These are phyloP conservation scores for Aspergillus taichungensis DNA, from an alignment of 495 filamentous ascomycete species.

Conservation along the genomic window DNA sequence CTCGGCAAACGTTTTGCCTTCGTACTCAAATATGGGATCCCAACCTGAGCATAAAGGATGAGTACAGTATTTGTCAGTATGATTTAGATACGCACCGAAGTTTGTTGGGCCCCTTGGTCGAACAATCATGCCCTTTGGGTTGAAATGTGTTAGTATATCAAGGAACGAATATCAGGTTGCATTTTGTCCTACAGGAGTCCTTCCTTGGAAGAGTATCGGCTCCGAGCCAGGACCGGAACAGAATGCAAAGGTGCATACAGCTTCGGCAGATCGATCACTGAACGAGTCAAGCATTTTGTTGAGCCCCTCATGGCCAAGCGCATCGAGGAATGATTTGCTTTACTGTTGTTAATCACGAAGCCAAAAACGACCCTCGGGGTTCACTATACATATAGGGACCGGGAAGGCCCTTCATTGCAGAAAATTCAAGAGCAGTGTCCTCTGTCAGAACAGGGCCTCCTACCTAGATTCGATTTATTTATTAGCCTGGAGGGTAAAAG, in stretches of 20 bases:
- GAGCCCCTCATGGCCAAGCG: conserved; percentile 71
- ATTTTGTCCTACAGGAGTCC: conserved; percentile 43
- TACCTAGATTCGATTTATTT: conserved; percentile 41
- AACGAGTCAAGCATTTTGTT: conserved; percentile 89
- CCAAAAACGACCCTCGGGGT: background rate
- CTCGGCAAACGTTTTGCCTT: conserved; percentile 92
- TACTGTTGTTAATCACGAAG: background rate
- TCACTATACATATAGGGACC: conserved; percentile 84
- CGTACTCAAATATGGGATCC: conserved; percentile 95
- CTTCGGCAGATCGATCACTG: conserved; percentile 80
- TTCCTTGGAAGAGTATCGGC: conserved; percentile 83
- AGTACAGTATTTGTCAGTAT: background rate
- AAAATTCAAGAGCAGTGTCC: conserved; percentile 91
- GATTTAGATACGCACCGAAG: conserved; percentile 58
- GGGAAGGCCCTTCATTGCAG: conserved; percentile 80
- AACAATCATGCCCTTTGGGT: conserved; percentile 36
- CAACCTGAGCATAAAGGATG: conserved; percentile 48
- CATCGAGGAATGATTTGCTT: conserved; percentile 88
- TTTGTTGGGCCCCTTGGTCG: conserved; percentile 52
- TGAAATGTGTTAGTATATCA: background rate
- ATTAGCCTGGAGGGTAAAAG: conserved; percentile 2
- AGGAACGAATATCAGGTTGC: background rate
- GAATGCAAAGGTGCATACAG: conserved; percentile 94
- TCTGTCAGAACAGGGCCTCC: conserved; percentile 87
- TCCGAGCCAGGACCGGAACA: conserved; percentile 76